Percentiles rank a stretch among this genome's conserved stretches.
Conservation (phyloP, 2,329 filamentous ascomycete genomes). For the Epichloe sibirici region DNA sequence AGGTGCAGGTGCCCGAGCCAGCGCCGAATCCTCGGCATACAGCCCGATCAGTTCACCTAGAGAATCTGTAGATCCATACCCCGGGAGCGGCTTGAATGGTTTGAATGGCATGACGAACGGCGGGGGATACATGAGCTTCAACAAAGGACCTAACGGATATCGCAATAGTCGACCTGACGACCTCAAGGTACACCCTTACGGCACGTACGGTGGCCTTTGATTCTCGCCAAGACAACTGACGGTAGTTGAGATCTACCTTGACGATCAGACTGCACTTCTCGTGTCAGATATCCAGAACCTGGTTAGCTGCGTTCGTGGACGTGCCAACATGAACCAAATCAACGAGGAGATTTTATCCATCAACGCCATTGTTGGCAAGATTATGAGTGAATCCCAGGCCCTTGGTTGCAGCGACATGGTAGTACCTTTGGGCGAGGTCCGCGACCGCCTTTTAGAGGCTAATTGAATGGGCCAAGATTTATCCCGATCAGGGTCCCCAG, state of each 20-base stretch:
- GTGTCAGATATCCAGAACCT: conserved; percentile 75
- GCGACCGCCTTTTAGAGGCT: conserved; percentile 52
- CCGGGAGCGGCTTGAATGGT: conserved; percentile 18
- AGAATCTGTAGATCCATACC: conserved; percentile 37
- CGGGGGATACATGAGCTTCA: conserved; percentile 21
- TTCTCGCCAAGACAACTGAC: conserved; percentile 7
- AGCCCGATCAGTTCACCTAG: conserved; percentile 60
- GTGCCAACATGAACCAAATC: conserved; percentile 52
- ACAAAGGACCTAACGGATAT: conserved; percentile 29
- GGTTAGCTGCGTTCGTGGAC: conserved; percentile 57
- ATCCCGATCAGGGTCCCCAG: conserved; percentile 29
- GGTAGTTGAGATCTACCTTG: conserved; percentile 53
- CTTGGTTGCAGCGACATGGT: conserved; percentile 40
- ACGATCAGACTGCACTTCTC: conserved; percentile 69
- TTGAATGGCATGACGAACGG: conserved; percentile 25
- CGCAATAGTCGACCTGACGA: conserved; percentile 34
- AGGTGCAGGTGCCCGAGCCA: conserved; percentile 40
- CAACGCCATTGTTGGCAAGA: conserved; percentile 55
- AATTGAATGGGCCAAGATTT: conserved; percentile 49
- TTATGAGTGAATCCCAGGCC: conserved; percentile 52
- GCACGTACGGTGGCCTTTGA: conserved; percentile 8
- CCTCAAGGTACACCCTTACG: conserved; percentile 28
- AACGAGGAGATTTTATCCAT: conserved; percentile 60
- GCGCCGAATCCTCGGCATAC: conserved; percentile 61
- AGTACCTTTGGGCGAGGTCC: conserved; percentile 47